These are phyloP conservation scores for Barnettozyma pratensis DNA, from an alignment of 805 yeast genomes.

Conservation along the genomic window DNA sequence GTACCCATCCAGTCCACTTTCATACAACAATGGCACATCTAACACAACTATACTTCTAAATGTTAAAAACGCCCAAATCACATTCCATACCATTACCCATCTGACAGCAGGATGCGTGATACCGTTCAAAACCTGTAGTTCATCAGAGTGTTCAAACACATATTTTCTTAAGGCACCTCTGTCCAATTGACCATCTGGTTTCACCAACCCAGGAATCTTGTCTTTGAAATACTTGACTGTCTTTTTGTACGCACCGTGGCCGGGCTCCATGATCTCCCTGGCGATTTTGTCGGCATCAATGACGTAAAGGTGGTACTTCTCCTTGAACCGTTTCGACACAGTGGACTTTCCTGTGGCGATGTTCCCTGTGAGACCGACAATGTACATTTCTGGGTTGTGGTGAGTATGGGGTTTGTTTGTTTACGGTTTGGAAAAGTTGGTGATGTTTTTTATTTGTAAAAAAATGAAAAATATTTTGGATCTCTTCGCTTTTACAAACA, in stretches of 20 bases:
- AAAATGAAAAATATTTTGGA: neutral
- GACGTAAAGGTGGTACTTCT: conserved; percentile 48
- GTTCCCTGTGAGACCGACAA: conserved; percentile 96
- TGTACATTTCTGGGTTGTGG: conserved; percentile 48
- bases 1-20: conserved; percentile 59
- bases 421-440: neutral
- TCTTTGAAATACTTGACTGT: conserved; percentile 58
- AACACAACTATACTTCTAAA: conserved; percentile 61
- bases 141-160: conserved; percentile 66
- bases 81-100: conserved; percentile 51
- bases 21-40: conserved; percentile 90
- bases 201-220: conserved; percentile 45
- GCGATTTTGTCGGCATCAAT: conserved; percentile 94
- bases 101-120: conserved; percentile 87
- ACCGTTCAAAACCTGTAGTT: conserved; percentile 55
- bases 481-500: too few relatives aligned
- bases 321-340: conserved; percentile 56
- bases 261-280: conserved; percentile 78
- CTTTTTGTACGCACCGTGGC: conserved; percentile 59
- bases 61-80: conserved; percentile 51
- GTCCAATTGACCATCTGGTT: conserved; percentile 40
- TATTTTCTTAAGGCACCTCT: conserved; percentile 71
- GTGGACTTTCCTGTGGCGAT: conserved; percentile 97
- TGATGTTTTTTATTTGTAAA: neutral
- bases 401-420: neutral